Conservation (phyloP, 179 eudicot species). For the Gypsophila paniculata region DNA sequence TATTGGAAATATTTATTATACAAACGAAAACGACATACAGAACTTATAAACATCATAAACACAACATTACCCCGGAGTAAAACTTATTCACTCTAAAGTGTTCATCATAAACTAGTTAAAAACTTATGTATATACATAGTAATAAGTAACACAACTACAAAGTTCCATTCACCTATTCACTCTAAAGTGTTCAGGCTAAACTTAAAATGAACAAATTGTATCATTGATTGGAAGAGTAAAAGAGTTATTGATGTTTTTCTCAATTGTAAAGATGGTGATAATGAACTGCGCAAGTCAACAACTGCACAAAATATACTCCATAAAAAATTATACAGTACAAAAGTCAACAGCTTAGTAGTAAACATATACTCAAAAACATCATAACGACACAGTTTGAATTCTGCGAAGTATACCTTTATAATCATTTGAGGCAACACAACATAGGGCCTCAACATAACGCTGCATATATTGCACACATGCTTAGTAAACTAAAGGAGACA, state of each 20-base stretch:
- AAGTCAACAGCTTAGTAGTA: neutral
- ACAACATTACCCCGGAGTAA: neutral
- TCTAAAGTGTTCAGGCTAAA: neutral
- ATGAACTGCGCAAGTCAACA: neutral
- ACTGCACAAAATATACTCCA: neutral
- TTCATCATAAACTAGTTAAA: neutral
- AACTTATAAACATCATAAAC: neutral
- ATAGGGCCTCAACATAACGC: slow-evolving; percentile 94
- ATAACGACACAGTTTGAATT: neutral
- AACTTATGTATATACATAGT: neutral
- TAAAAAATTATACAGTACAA: neutral
- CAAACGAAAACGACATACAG: too few species aligned
- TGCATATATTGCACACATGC: slow-evolving; percentile 40
- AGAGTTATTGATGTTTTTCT: neutral
- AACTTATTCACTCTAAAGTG: too few species aligned
- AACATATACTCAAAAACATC: neutral
- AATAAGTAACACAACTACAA: neutral
- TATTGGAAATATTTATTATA: neutral
- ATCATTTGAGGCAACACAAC: slow-evolving; percentile 81
- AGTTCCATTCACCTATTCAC: neutral
- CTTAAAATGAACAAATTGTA: neutral
- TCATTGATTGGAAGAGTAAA: neutral
- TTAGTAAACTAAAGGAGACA: slow-evolving; percentile 8
- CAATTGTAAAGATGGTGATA: neutral
- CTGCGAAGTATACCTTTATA: slow-evolving; percentile 58